Percentiles rank a stretch among this genome's conserved stretches.
These are phyloP conservation scores for Rubroboletus pulcherrimus DNA, from an alignment of 768 basidiomycete species.

Conservation along the genomic window DNA sequence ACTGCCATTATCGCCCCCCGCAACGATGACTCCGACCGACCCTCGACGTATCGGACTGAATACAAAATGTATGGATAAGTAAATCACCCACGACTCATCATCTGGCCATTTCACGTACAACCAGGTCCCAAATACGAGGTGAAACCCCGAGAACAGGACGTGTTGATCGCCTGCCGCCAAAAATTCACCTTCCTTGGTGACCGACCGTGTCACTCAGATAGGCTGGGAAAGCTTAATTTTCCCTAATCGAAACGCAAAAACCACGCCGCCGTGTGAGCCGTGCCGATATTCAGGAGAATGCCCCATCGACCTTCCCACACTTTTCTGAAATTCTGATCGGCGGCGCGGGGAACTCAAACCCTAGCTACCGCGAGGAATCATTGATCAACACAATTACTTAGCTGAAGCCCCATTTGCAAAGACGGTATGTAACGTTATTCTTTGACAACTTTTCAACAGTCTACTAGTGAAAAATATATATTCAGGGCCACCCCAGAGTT, in stretches of 20 bases:
- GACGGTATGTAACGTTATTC: background rate
- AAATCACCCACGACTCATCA: background rate
- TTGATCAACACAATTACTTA: background rate
- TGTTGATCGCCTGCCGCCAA: too few species aligned
- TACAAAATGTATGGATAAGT: too few species aligned
- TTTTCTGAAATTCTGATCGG: background rate
- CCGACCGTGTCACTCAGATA: background rate
- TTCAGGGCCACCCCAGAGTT: background rate
- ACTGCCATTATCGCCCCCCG: background rate
- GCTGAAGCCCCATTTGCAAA: background rate
- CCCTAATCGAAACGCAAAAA: background rate
- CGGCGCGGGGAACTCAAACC: background rate
- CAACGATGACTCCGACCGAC: background rate
- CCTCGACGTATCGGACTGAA: too few species aligned
- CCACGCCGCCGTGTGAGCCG: background rate
- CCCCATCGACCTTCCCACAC: background rate
- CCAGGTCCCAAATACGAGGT: background rate
- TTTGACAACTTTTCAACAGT: background rate
- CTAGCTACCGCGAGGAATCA: background rate
- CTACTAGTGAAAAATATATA: background rate
- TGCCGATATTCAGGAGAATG: background rate
- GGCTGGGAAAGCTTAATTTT: background rate
- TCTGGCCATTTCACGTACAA: background rate
- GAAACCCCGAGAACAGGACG: too few species aligned
- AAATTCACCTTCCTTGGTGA: background rate